Evolutionary conservation across 2,329 filamentous ascomycete species (phyloP).

Genomic region (Penicillium hesseltinei): DNA sequence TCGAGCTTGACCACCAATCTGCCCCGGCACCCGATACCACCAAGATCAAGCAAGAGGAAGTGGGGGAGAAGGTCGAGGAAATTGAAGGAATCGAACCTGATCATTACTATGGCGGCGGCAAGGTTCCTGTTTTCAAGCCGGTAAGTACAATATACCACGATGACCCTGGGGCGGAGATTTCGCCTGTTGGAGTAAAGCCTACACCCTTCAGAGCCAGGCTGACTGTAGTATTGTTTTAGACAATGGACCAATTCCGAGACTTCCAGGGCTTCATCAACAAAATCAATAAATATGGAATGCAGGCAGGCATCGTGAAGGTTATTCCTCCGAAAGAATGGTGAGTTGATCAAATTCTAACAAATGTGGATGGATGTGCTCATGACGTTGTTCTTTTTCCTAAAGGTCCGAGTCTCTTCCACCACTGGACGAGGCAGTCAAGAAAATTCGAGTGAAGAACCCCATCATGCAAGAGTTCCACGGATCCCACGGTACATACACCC

Average conservation of each 20-base stretch:
- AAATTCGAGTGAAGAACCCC: conserved; percentile 89
- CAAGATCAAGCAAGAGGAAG: conserved; percentile 43
- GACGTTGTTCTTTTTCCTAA: neutral
- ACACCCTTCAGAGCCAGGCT: conserved; percentile 10
- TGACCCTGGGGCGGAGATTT: too few species aligned
- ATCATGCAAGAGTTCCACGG: conserved; percentile 99
- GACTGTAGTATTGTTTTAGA: conserved; percentile 45
- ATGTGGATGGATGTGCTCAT: conserved; percentile 13
- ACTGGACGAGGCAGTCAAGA: conserved; percentile 83
- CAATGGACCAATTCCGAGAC: conserved; percentile 90
- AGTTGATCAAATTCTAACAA: conserved; percentile 31
- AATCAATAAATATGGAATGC: conserved; percentile 94
- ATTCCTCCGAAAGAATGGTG: conserved; percentile 94
- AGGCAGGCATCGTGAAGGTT: conserved; percentile 93
- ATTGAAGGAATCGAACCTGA: conserved; percentile 79
- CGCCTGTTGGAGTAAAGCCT: neutral
- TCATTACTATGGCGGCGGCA: conserved; percentile 79
- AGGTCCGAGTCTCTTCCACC: conserved; percentile 70
- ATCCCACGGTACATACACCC: conserved; percentile 89
- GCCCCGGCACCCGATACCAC: conserved; percentile 25
- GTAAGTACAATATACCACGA: conserved; percentile 45
- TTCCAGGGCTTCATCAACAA: conserved; percentile 90
- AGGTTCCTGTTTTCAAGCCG: conserved; percentile 90
- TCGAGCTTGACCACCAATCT: conserved; percentile 39
- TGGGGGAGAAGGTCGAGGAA: conserved; percentile 65